A percentile compares a stretch with the other conserved stretches of the same genome.
These are phyloP conservation scores for Hygrocybe coccinea DNA, from an alignment of 768 basidiomycete species.

Conservation along the genomic window DNA sequence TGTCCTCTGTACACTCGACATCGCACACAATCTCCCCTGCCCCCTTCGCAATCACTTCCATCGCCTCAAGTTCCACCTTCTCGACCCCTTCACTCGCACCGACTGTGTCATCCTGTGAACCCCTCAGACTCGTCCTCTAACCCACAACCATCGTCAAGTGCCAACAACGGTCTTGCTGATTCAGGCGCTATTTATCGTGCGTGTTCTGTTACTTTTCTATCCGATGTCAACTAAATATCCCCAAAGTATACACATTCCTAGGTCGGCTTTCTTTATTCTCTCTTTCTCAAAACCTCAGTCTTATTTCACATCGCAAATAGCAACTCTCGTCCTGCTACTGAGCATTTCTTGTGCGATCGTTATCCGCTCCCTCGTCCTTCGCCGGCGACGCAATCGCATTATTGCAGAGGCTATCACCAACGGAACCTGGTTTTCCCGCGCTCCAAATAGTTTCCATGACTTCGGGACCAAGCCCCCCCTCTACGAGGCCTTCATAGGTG, in stretches of 20 bases:
- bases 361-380: constrained; percentile 57
- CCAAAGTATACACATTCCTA: constrained; percentile 6
- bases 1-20: too few species aligned
- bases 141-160: neutral
- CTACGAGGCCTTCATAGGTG: constrained; percentile 43
- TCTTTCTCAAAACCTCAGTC: neutral
- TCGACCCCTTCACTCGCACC: too few species aligned
- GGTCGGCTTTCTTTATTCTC: neutral
- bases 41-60: too few species aligned
- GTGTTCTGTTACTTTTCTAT: neutral
- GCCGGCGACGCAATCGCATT: constrained; percentile 53
- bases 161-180: neutral
- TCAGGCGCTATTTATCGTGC: constrained; percentile 3
- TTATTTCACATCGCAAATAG: constrained; percentile 27
- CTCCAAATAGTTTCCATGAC: constrained; percentile 31
- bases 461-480: constrained; percentile 44
- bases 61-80: too few species aligned
- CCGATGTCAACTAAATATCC: neutral
- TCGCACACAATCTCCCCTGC: too few species aligned
- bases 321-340: constrained; percentile 64
- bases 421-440: constrained; percentile 53
- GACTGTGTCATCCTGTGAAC: too few species aligned
- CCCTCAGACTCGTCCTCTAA: neutral
- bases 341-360: constrained; percentile 65
- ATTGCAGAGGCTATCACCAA: constrained; percentile 62